These are phyloP conservation scores for Candida sanyiensis DNA, from an alignment of 805 yeast species.

Conservation along the genomic window DNA sequence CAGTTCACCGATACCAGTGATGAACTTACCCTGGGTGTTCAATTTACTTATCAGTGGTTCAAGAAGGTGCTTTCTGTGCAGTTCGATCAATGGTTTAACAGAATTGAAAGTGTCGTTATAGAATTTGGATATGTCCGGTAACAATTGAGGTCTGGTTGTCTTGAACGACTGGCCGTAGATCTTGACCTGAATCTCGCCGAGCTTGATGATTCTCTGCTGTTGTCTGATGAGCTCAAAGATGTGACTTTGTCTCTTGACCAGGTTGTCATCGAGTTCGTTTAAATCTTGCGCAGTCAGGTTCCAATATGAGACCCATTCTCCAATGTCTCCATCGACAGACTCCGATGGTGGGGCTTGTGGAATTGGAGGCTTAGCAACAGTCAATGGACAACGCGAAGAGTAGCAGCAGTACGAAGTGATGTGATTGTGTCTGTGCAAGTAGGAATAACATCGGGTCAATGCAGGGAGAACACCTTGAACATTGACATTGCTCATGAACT, in stretches of 20 bases:
- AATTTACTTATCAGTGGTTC: slow-evolving; percentile 55
- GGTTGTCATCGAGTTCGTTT: slow-evolving; percentile 41
- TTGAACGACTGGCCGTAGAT: slow-evolving; percentile 44
- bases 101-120: slow-evolving; percentile 52
- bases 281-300: slow-evolving; percentile 50
- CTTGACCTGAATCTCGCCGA: slow-evolving; percentile 59
- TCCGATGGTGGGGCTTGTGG: slow-evolving; percentile 18
- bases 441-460: slow-evolving; percentile 43
- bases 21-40: slow-evolving; percentile 58
- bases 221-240: slow-evolving; percentile 68
- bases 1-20: slow-evolving; percentile 57
- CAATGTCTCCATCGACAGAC: slow-evolving; percentile 25
- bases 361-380: slow-evolving; percentile 22
- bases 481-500: slow-evolving; percentile 26
- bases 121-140: slow-evolving; percentile 50
- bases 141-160: slow-evolving; percentile 35
- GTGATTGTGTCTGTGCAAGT: slow-evolving; percentile 20
- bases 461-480: slow-evolving; percentile 40
- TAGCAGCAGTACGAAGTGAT: slow-evolving; percentile 23
- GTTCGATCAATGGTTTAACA: slow-evolving; percentile 47
- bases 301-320: slow-evolving; percentile 68
- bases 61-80: slow-evolving; percentile 49
- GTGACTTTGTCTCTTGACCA: slow-evolving; percentile 64
- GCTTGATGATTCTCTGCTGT: slow-evolving; percentile 64
- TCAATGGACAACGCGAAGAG: slow-evolving; percentile 31